phyloP scores from a whole-genome alignment of 805 yeast genomes.

The Wickerhamomyces tratensis region DNA sequence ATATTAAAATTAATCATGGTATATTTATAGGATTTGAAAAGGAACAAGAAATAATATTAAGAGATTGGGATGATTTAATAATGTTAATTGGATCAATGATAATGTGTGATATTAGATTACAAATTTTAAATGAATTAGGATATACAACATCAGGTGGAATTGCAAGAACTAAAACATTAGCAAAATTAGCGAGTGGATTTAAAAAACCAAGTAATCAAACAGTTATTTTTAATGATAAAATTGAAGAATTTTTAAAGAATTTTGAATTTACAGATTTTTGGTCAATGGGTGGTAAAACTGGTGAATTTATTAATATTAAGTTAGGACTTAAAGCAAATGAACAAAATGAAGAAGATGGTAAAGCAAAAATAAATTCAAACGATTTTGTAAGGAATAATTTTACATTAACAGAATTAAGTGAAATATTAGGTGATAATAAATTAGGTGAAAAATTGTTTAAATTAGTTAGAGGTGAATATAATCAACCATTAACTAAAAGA shows the following conservation, averaged over 20 bases:
- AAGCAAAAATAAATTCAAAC: constrained; percentile 36
- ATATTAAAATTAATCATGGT: neutral
- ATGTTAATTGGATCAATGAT: constrained; percentile 57
- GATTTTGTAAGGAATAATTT: constrained; percentile 45
- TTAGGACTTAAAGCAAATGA: constrained; percentile 18
- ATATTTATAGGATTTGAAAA: constrained; percentile 1
- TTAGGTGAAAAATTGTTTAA: constrained; percentile 48
- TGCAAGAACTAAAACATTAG: constrained; percentile 63
- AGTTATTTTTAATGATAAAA: constrained; percentile 40
- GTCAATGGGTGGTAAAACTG: constrained; percentile 87
- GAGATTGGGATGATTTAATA: constrained; percentile 78
- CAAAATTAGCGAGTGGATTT: constrained; percentile 81
- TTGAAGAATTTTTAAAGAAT: constrained; percentile 43
- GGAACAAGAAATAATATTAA: constrained; percentile 6
- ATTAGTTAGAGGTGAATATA: constrained; percentile 54
- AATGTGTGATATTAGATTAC: constrained; percentile 41
- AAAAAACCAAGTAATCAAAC: constrained; percentile 86
- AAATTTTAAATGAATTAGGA: constrained; percentile 45
- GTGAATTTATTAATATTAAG: constrained; percentile 43
- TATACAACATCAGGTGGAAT: constrained; percentile 91
- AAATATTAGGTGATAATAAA: constrained; percentile 30
- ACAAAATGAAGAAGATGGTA: constrained; percentile 1
- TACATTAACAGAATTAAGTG: constrained; percentile 27
- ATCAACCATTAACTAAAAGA: constrained; percentile 44
- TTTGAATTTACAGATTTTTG: constrained; percentile 70